Conservation (phyloP, 179 eudicot genomes). For the Heliamphora pulchella region DNA sequence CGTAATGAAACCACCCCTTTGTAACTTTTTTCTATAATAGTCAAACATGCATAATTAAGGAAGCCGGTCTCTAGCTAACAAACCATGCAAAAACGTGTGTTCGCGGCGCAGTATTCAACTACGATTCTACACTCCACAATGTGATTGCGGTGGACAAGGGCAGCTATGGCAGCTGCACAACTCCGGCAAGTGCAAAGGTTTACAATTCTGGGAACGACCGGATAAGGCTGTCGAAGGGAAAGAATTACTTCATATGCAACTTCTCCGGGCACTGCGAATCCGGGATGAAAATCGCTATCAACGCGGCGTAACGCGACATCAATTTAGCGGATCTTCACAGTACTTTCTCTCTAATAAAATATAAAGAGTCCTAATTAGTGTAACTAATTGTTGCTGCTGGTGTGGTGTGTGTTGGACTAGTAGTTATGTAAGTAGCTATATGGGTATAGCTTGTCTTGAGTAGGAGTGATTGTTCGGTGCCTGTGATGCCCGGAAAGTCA, state of each 20-base stretch:
- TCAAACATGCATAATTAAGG: too few species aligned
- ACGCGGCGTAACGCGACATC: conserved; percentile 12
- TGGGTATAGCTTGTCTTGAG: too few species aligned
- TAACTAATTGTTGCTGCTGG: too few species aligned
- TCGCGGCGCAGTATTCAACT: conserved; percentile 33
- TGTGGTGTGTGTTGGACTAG: background rate
- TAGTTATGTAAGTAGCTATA: background rate
- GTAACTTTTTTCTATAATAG: too few species aligned
- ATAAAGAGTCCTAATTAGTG: too few species aligned
- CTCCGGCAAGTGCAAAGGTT: conserved; percentile 27
- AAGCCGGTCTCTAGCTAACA: too few species aligned
- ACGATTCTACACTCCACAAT: conserved; percentile 27
- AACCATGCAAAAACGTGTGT: too few species aligned
- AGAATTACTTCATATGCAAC: conserved; percentile 37
- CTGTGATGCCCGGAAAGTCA: too few species aligned
- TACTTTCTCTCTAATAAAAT: too few species aligned
- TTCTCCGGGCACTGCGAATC: conserved; percentile 31
- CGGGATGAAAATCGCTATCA: conserved; percentile 45
- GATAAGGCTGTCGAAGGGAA: conserved; percentile 32
- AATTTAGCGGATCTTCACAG: too few species aligned
- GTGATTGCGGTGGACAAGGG: conserved; percentile 32
- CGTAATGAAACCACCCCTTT: too few species aligned
- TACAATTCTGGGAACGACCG: conserved; percentile 30
- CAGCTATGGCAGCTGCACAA: conserved; percentile 26
- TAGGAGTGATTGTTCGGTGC: too few species aligned